Conservation (phyloP, 2,329 filamentous ascomycete genomes). For the Xylaria sp. region DNA sequence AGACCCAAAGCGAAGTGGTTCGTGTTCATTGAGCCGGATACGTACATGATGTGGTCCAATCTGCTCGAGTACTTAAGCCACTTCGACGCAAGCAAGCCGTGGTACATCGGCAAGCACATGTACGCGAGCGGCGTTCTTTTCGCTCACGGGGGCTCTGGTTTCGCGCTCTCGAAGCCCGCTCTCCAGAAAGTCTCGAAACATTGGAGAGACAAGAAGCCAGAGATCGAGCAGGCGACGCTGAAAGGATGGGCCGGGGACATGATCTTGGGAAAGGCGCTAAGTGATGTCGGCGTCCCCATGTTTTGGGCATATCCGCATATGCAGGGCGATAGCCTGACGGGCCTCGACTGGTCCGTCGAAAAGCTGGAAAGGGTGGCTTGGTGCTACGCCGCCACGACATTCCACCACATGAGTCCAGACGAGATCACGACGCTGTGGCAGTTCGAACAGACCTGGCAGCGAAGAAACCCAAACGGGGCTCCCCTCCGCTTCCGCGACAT, state of each 20-base stretch:
- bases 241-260: slow-evolving; percentile 41
- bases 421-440: slow-evolving; percentile 40
- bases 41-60: slow-evolving; percentile 53
- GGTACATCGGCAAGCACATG: slow-evolving; percentile 52
- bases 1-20: slow-evolving; percentile 54
- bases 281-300: slow-evolving; percentile 35
- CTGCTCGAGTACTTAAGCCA: slow-evolving; percentile 49
- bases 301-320: slow-evolving; percentile 41
- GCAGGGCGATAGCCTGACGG: slow-evolving; percentile 38
- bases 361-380: slow-evolving; percentile 39
- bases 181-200: slow-evolving; percentile 45
- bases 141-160: slow-evolving; percentile 54
- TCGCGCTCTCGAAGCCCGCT: slow-evolving; percentile 50
- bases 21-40: slow-evolving; percentile 55
- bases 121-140: slow-evolving; percentile 49
- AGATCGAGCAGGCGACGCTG: slow-evolving; percentile 35
- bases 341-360: slow-evolving; percentile 39
- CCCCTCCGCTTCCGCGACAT: slow-evolving; percentile 41
- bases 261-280: slow-evolving; percentile 40
- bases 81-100: slow-evolving; percentile 46
- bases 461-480: slow-evolving; percentile 25
- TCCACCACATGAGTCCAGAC: slow-evolving; percentile 40
- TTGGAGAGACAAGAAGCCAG: slow-evolving; percentile 28
- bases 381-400: slow-evolving; percentile 42
- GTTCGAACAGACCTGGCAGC: slow-evolving; percentile 40